Evolutionary conservation across 2,329 filamentous ascomycete species (phyloP).

Genomic region (Gaeumannomyces sp.): DNA sequence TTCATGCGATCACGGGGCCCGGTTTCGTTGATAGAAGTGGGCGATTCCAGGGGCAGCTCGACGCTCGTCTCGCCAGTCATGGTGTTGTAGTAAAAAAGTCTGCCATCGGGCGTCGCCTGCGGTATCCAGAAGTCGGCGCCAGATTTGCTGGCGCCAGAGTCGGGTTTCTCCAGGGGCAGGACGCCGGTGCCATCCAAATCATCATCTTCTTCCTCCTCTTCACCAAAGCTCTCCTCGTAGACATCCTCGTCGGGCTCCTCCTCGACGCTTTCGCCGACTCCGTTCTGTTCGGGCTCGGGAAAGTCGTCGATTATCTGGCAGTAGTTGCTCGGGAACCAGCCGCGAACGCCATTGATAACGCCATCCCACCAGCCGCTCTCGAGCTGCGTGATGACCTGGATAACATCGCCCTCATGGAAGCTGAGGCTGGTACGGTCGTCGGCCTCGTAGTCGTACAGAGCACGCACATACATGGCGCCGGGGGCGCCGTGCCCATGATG

Average conservation of each 20-base stretch:
- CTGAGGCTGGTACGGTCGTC: constrained; percentile 95
- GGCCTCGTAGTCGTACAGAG: constrained; percentile 95
- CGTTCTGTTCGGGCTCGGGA: constrained; percentile 53
- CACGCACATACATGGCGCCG: constrained; percentile 82
- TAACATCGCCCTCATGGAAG: constrained; percentile 94
- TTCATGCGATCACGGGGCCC: constrained; percentile 87
- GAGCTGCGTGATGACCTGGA: constrained; percentile 95
- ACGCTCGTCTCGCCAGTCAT: constrained; percentile 92
- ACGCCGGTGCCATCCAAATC: constrained; percentile 32
- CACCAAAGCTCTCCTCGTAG: constrained; percentile 61
- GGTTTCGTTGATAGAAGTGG: constrained; percentile 70
- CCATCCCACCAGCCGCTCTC: constrained; percentile 99
- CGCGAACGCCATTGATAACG: constrained; percentile 90
- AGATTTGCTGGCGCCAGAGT: constrained; percentile 58
- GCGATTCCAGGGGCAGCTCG: constrained; percentile 90
- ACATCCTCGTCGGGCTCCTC: constrained; percentile 64
- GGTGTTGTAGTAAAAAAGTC: constrained; percentile 97
- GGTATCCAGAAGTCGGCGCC: constrained; percentile 98
- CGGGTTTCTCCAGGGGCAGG: constrained; percentile 63
- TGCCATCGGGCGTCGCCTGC: constrained; percentile 87
- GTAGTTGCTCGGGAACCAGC: constrained; percentile 99
- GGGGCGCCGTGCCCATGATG: constrained; percentile 53
- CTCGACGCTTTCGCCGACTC: constrained; percentile 46
- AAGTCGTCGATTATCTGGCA: constrained; percentile 82
- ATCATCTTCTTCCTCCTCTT: constrained; percentile 57